Evolutionary conservation across 1,139 yeast genomes (phyloP).

Genomic region (Neolecta irregularis): DNA sequence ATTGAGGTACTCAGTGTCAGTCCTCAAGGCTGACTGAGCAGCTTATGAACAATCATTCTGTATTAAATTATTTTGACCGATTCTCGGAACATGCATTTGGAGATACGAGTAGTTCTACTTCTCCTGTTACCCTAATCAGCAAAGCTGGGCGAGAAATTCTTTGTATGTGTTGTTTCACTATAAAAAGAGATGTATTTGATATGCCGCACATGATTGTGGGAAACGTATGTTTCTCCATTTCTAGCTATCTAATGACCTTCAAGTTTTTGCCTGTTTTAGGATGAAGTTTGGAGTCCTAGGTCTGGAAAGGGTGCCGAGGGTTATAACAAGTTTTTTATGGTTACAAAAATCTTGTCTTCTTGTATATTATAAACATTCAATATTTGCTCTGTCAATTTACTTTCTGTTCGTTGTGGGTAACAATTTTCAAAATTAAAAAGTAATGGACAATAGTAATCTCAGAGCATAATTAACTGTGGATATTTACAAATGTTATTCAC

Average conservation of each 20-base stretch:
- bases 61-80: conserved; percentile 71
- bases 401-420: no score
- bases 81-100: conserved; percentile 82
- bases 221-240: conserved; percentile 69
- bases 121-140: conserved; percentile 65
- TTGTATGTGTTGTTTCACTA: conserved; percentile 79
- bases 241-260: conserved; percentile 9
- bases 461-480: no score
- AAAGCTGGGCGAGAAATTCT: conserved; percentile 35
- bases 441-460: no score
- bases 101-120: conserved; percentile 68
- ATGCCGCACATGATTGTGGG: conserved; percentile 95
- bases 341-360: no score
- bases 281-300: not conserved
- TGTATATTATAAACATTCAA: no score
- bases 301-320: not conserved
- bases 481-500: no score
- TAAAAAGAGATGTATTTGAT: conserved; percentile 78
- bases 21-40: not conserved
- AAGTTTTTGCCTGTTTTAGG: not conserved
- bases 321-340: no score
- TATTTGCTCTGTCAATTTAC: no score
- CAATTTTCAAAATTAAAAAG: no score
- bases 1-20: conserved; percentile 38
- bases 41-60: conserved; percentile 72